Evolutionary conservation across 805 yeast genomes (phyloP).

Genomic region (Zygosaccharomyces kombuchaensis): DNA sequence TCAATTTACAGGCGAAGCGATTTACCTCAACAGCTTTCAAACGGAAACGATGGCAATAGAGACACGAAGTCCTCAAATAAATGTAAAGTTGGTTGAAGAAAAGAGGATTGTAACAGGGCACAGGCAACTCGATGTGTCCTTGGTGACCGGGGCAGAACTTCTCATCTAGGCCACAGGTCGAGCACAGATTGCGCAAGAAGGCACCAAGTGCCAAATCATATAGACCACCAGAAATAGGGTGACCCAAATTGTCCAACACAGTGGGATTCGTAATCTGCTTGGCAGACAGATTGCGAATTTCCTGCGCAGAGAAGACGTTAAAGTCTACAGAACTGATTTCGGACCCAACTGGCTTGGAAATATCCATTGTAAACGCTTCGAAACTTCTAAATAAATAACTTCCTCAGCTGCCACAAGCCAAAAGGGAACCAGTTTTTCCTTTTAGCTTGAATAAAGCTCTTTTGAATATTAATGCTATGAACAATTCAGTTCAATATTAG

Average conservation of each 20-base stretch:
- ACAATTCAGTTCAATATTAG: not conserved
- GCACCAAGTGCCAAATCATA: constrained; percentile 97
- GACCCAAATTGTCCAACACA: constrained; percentile 94
- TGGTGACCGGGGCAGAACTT: constrained; percentile 96
- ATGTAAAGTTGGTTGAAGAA: constrained; percentile 89
- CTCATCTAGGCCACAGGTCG: constrained; percentile 95
- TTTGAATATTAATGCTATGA: not conserved
- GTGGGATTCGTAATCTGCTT: constrained; percentile 94
- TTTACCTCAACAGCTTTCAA: constrained; percentile 67
- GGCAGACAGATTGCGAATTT: constrained; percentile 81
- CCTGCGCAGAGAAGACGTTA: constrained; percentile 74
- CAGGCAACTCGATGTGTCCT: constrained; percentile 96
- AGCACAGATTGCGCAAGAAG: constrained; percentile 78
- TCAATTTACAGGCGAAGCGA: constrained; percentile 69
- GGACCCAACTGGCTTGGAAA: constrained; percentile 93
- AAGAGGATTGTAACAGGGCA: constrained; percentile 91
- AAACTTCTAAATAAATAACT: not conserved
- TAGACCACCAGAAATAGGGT: constrained; percentile 89
- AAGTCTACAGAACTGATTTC: constrained; percentile 91
- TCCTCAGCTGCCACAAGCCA: constrained; percentile 1
- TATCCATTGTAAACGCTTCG: constrained; percentile 60
- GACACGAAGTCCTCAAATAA: constrained; percentile 76
- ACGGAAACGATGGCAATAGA: constrained; percentile 85
- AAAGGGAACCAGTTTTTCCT: constrained; percentile 2
- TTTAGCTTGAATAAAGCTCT: not conserved